Evolutionary conservation across 2,329 filamentous ascomycete species (phyloP).

Genomic region (Colletotrichum eremochloae): DNA sequence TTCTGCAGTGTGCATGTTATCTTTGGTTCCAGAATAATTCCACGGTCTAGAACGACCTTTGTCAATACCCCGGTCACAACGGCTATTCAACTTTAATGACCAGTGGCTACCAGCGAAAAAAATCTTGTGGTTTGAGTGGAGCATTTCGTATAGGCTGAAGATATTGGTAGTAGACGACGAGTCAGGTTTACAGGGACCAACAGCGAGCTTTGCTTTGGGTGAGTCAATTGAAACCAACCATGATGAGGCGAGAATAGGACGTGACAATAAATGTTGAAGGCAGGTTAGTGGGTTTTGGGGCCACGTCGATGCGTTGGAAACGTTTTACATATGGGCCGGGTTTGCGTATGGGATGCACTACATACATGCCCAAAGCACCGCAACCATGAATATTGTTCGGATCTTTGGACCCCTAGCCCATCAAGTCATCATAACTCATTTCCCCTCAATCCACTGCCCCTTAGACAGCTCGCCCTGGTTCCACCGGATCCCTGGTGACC

Average conservation of each 20-base stretch:
- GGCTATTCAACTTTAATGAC: background rate
- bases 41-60: background rate
- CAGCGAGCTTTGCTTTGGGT: background rate
- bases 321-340: background rate
- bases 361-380: background rate
- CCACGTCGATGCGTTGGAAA: background rate
- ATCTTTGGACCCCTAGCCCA: background rate
- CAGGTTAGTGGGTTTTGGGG: rapidly evolving
- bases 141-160: background rate
- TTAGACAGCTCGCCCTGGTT: constrained; percentile 24
- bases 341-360: background rate
- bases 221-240: background rate
- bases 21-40: background rate
- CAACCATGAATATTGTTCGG: background rate
- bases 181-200: background rate
- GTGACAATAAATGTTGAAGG: too few relatives aligned
- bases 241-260: background rate
- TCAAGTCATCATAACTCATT: background rate
- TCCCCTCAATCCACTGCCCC: background rate
- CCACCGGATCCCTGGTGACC: constrained; percentile 32
- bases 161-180: background rate
- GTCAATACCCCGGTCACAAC: too few relatives aligned
- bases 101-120: background rate
- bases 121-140: background rate
- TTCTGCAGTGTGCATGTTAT: background rate